Evolutionary conservation across 208 protist species (phyloP), one percentile per base, ranked within the genome.

Genomic region (Leishmania gerbilli): DNA sequence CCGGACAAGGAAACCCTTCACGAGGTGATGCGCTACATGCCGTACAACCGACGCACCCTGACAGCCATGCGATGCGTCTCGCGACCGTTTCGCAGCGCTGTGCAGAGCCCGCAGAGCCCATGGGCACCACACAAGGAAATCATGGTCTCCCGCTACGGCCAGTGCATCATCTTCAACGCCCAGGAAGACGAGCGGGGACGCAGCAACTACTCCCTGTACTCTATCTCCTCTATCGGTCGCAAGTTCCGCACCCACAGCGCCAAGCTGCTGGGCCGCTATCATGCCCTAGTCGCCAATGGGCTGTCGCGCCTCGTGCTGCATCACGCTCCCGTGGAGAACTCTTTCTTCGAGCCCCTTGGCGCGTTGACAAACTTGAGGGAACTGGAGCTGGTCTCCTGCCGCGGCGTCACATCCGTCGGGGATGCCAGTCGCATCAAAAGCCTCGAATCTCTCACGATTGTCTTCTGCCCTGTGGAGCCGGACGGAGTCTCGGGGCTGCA

Each of bases 11-110:
- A 87, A 2, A 84, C 87, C 37, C 71, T 96, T 24, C 90, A 93
- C 76, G 87, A 95, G 58, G 82, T 95, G 24, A 93, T 96, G 93
- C 82, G 84, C 77, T 96, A 91, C 81, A 91, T 96, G 17, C 93
- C 93, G n/a, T 95, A 92, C 76, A 96, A 96, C 74, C 86, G 93
- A n/a, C 93, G 93, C 72, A 96, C 93, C 6, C 87, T 96, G 58
- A 93, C 89, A 1, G 53, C 91, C 27, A 86, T 96, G 90, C 93
- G 93, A 2, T 96, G 93, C 76, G 91, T 96, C 1, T 94, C 93
- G 40, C 89, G 91, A 65, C 90, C 90, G 1, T 96, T 93, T 72
- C 91, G 93, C 37, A 91, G 90, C 55, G 93, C 89, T 27, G 91
- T 96, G 47, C 93, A 96, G 87, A 90, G 87, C 78, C 79, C 79